Evolutionary conservation across 2,329 filamentous ascomycete species (phyloP).

Genomic region (Botrytis medusae): DNA sequence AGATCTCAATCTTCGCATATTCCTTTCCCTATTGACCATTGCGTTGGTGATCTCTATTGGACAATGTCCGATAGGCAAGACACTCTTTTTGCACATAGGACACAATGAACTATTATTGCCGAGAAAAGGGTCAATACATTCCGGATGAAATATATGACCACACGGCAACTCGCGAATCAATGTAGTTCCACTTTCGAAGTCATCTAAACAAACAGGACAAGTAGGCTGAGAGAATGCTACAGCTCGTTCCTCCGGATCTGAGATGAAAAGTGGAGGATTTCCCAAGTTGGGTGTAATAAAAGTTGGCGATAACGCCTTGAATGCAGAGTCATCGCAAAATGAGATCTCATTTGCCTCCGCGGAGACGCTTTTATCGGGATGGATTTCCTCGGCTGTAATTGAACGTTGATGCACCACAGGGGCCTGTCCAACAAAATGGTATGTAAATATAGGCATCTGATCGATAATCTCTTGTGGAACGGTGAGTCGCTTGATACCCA

Average conservation of each 20-base stretch:
- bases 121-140: constrained; percentile 87
- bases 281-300: background rate
- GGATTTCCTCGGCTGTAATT: background rate
- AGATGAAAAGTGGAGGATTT: background rate
- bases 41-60: constrained; percentile 72
- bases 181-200: constrained; percentile 68
- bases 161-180: constrained; percentile 85
- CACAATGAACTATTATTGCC: constrained; percentile 79
- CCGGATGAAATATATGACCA: constrained; percentile 88
- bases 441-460: constrained; percentile 76
- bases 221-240: constrained; percentile 69
- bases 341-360: background rate
- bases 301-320: background rate
- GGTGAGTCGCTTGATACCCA: constrained; percentile 79
- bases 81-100: constrained; percentile 83
- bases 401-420: constrained; percentile 40
- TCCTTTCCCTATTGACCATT: constrained; percentile 81
- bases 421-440: constrained; percentile 51
- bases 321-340: background rate
- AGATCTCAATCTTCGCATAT: constrained; percentile 52
- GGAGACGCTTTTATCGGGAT: background rate
- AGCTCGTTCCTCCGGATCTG: constrained; percentile 27
- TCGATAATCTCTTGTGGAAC: constrained; percentile 72
- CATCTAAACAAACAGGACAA: constrained; percentile 87
- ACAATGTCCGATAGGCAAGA: constrained; percentile 67